phyloP scores from a whole-genome alignment of 176 grass and related monocot genomes.

The Olyra latifolia region DNA sequence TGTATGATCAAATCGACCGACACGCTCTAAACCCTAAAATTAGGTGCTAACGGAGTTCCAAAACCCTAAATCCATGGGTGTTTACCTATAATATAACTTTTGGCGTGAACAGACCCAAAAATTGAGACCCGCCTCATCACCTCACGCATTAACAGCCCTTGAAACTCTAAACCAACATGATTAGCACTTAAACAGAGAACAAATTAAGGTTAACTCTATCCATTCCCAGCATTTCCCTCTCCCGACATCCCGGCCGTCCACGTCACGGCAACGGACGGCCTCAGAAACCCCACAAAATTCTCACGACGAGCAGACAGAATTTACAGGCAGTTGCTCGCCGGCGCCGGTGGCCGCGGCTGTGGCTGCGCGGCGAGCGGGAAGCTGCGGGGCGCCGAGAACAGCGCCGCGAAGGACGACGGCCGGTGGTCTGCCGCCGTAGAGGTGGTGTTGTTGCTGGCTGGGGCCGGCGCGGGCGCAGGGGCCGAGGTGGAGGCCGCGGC shows the following conservation, averaged over 20 bases:
- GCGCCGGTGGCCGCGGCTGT: slow-evolving; percentile 40
- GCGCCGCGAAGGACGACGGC: slow-evolving; percentile 61
- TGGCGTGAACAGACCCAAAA: too few species aligned
- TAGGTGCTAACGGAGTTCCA: too few species aligned
- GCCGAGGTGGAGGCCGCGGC: slow-evolving; percentile 10
- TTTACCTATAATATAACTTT: too few species aligned
- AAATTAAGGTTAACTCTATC: slow-evolving; percentile 25
- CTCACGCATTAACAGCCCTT: not conserved
- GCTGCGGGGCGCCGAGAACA: slow-evolving; percentile 47
- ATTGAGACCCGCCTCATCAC: not conserved
- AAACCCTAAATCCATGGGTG: too few species aligned
- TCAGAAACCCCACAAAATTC: slow-evolving; percentile 39
- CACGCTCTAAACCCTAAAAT: too few species aligned
- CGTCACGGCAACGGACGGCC: slow-evolving; percentile 40
- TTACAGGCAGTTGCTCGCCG: slow-evolving; percentile 48
- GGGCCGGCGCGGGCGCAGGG: not conserved
- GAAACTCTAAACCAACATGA: not conserved
- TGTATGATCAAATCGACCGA: too few species aligned
- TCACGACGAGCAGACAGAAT: slow-evolving; percentile 27
- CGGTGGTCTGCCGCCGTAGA: slow-evolving; percentile 9
- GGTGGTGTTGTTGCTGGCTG: not conserved
- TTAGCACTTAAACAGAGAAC: not conserved
- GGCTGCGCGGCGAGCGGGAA: slow-evolving; percentile 35
- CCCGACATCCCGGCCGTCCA: slow-evolving; percentile 37
- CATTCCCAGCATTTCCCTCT: not conserved